Conservation (phyloP, 306 rosid genomes). For the Lathyrus oleraceus region DNA sequence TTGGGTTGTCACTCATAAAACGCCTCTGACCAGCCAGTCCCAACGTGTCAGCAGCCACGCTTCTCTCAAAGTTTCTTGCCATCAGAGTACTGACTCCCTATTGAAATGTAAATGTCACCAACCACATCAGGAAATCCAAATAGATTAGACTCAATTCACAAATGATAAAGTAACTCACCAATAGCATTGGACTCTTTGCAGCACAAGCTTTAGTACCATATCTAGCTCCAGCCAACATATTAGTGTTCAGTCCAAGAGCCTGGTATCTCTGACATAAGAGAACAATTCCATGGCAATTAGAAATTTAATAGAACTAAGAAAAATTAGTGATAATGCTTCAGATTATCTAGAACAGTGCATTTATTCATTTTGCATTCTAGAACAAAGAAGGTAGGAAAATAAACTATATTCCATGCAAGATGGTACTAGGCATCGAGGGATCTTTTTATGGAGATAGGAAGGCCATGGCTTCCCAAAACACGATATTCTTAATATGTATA, state of each 20-base stretch:
- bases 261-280: constrained; percentile 59
- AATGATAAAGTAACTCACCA: constrained; percentile 53
- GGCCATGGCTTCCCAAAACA: too few relatives aligned
- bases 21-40: constrained; percentile 75
- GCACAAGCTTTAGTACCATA: constrained; percentile 66
- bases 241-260: constrained; percentile 61
- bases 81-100: constrained; percentile 83
- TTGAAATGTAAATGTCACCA: constrained; percentile 24
- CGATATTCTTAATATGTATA: too few relatives aligned
- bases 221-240: constrained; percentile 74
- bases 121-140: constrained; percentile 1
- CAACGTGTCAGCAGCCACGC: constrained; percentile 67
- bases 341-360: not conserved
- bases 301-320: constrained; percentile 12
- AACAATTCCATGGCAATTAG: constrained; percentile 30
- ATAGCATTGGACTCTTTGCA: constrained; percentile 80
- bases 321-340: not conserved
- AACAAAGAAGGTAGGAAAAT: not conserved
- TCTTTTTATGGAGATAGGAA: too few relatives aligned
- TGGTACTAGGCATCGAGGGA: not conserved
- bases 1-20: constrained; percentile 61
- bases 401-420: constrained; percentile 27
- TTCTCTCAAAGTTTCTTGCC: constrained; percentile 71
- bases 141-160: constrained; percentile 19
- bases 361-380: not conserved